Evolutionary conservation across 805 yeast species (phyloP).

Genomic region (Danielia oregonensis): DNA sequence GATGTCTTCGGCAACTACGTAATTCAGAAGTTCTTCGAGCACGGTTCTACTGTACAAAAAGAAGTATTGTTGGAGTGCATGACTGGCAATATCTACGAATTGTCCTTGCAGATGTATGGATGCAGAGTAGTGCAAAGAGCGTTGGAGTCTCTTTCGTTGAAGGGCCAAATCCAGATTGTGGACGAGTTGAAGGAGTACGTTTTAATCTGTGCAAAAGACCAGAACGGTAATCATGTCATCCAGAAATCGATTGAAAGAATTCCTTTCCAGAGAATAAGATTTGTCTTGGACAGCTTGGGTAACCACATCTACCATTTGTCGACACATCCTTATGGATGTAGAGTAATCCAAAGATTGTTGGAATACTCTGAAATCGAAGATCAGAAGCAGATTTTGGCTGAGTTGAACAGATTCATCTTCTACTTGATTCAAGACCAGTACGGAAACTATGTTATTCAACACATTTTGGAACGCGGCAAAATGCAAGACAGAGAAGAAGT

Average conservation of each 20-base stretch:
- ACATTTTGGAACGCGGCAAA: conserved; percentile 83
- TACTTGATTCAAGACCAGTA: conserved; percentile 91
- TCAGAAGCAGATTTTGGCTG: conserved; percentile 63
- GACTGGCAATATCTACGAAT: conserved; percentile 67
- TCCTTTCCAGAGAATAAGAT: conserved; percentile 65
- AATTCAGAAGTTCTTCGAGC: conserved; percentile 89
- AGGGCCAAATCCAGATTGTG: conserved; percentile 65
- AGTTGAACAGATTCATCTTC: conserved; percentile 67
- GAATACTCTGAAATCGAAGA: conserved; percentile 71
- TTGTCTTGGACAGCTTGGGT: conserved; percentile 67
- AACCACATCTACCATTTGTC: conserved; percentile 79
- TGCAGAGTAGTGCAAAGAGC: conserved; percentile 97
- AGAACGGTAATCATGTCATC: conserved; percentile 96
- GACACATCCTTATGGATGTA: conserved; percentile 95
- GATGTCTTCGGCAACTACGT: conserved; percentile 98
- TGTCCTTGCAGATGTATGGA: conserved; percentile 95
- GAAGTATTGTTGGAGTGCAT: conserved; percentile 63
- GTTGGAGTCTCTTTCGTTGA: conserved; percentile 62
- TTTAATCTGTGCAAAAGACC: conserved; percentile 63
- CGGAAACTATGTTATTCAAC: conserved; percentile 97
- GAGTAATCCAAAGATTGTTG: conserved; percentile 89
- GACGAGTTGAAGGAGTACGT: conserved; percentile 72
- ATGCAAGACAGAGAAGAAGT: conserved; percentile 57
- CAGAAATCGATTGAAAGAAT: conserved; percentile 90
- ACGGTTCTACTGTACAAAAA: conserved; percentile 68